Evolutionary conservation across 768 basidiomycete species (phyloP).

Genomic region (Xerocomellus amylosporus): DNA sequence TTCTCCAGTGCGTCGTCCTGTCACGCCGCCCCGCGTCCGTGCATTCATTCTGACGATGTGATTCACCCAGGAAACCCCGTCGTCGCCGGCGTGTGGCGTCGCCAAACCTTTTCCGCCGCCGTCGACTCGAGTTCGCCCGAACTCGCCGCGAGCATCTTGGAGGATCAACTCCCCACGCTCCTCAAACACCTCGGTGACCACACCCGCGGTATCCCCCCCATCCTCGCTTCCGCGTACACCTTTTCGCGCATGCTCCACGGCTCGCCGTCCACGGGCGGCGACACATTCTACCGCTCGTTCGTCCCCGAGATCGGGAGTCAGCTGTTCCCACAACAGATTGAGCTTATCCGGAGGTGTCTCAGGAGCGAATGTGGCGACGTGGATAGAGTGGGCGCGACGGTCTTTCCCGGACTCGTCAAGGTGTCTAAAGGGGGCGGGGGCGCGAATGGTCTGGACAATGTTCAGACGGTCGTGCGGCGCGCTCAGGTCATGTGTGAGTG

Average conservation of each 20-base stretch:
- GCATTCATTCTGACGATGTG: neutral
- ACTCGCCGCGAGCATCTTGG: slow-evolving; percentile 63
- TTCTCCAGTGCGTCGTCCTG: slow-evolving; percentile 63
- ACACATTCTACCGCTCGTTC: slow-evolving; percentile 84
- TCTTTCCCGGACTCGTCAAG: slow-evolving; percentile 88
- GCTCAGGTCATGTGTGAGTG: slow-evolving; percentile 89
- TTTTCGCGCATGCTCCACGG: slow-evolving; percentile 89
- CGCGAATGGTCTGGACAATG: slow-evolving; percentile 39
- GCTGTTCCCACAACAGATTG: slow-evolving; percentile 76
- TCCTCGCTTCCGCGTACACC: slow-evolving; percentile 70
- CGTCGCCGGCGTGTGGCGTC: slow-evolving; percentile 87
- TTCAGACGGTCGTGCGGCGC: slow-evolving; percentile 74
- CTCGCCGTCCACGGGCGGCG: slow-evolving; percentile 46
- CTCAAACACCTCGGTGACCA: slow-evolving; percentile 47
- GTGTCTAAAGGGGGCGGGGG: slow-evolving; percentile 48
- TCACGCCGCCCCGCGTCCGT: neutral
- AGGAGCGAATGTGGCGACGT: slow-evolving; percentile 69
- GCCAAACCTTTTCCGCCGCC: slow-evolving; percentile 86
- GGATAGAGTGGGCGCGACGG: slow-evolving; percentile 76
- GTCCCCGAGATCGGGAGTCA: slow-evolving; percentile 77
- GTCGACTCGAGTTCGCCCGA: slow-evolving; percentile 70
- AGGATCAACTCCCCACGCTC: slow-evolving; percentile 69
- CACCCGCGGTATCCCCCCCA: slow-evolving; percentile 45
- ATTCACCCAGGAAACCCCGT: slow-evolving; percentile 70
- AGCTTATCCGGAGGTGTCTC: slow-evolving; percentile 79